These are phyloP conservation scores for Exophiala oligosperma DNA, from an alignment of 2,329 filamentous ascomycete species.

Conservation along the genomic window DNA sequence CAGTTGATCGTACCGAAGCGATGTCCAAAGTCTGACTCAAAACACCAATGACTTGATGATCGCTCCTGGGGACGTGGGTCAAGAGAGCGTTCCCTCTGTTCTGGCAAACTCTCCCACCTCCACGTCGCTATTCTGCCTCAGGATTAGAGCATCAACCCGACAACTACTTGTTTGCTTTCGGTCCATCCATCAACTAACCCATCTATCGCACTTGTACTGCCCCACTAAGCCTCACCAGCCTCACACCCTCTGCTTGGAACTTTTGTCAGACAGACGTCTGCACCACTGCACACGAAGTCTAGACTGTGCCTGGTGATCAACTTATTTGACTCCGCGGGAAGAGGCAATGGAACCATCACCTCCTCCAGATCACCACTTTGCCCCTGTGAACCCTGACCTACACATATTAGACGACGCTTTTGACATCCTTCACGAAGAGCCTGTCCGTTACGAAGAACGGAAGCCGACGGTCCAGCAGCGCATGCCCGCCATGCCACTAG, in stretches of 20 bases:
- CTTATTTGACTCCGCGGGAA: slow-evolving; percentile 2
- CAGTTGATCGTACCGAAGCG: neutral
- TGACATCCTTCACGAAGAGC: slow-evolving; percentile 6
- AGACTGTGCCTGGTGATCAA: slow-evolving; percentile 20
- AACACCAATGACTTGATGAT: neutral
- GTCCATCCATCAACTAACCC: neutral
- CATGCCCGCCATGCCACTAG: slow-evolving; percentile 16
- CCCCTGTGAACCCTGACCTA: slow-evolving; percentile 11
- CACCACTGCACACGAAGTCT: slow-evolving; percentile 10
- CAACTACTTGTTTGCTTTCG: neutral
- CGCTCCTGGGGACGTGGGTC: neutral
- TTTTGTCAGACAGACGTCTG: neutral
- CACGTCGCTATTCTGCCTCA: neutral
- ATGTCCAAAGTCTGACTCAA: neutral
- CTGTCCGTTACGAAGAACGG: slow-evolving; percentile 18
- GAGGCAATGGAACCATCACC: slow-evolving; percentile 19
- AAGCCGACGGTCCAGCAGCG: slow-evolving; percentile 18
- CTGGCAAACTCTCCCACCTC: neutral
- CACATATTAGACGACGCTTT: slow-evolving; percentile 5
- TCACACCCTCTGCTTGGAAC: slow-evolving; percentile 3
- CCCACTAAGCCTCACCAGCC: slow-evolving; percentile 11
- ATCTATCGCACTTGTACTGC: slow-evolving; percentile 4
- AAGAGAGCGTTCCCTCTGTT: neutral
- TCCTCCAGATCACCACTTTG: slow-evolving; percentile 19
- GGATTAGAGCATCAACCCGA: neutral